phyloP scores from a whole-genome alignment of 2,329 filamentous ascomycete genomes.

The Trichothecium roseum region DNA sequence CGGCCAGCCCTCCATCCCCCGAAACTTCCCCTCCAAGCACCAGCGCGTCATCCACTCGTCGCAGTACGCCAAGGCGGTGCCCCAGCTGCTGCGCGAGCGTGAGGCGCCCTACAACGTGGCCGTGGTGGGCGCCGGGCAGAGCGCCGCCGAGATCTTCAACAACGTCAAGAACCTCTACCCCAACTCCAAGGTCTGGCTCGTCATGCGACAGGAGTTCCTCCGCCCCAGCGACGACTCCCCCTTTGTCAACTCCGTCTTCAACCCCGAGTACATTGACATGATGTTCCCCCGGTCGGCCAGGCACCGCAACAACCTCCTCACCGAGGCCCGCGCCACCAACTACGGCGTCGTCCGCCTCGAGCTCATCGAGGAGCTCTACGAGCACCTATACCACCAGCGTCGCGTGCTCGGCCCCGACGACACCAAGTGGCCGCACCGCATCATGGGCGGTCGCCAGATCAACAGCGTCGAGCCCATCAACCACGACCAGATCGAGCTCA shows the following conservation, averaged over 20 bases:
- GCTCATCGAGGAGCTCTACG: constrained; percentile 80
- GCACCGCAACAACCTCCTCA: constrained; percentile 49
- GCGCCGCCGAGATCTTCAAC: constrained; percentile 90
- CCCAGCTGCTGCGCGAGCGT: constrained; percentile 45
- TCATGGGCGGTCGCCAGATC: constrained; percentile 60
- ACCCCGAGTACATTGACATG: constrained; percentile 71
- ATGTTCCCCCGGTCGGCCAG: constrained; percentile 59
- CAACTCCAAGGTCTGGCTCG: constrained; percentile 63
- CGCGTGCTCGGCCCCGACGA: constrained; percentile 60
- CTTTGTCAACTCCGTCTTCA: constrained; percentile 96
- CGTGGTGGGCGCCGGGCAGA: constrained; percentile 83
- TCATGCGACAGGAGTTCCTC: constrained; percentile 76
- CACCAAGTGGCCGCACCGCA: constrained; percentile 69
- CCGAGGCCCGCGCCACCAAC: constrained; percentile 74
- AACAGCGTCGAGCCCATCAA: constrained; percentile 44
- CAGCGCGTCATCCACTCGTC: constrained; percentile 80
- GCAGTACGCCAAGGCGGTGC: constrained; percentile 61
- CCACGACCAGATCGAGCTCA: constrained; percentile 45
- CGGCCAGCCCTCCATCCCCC: constrained; percentile 59
- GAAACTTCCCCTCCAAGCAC: constrained; percentile 56
- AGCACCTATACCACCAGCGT: constrained; percentile 77
- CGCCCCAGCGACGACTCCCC: constrained; percentile 91
- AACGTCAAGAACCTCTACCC: constrained; percentile 77
- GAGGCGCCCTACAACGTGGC: constrained; percentile 60
- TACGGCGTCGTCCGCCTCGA: constrained; percentile 90